phyloP scores from a whole-genome alignment of 83 land plant species.

The Diphasiastrum complanatum region DNA sequence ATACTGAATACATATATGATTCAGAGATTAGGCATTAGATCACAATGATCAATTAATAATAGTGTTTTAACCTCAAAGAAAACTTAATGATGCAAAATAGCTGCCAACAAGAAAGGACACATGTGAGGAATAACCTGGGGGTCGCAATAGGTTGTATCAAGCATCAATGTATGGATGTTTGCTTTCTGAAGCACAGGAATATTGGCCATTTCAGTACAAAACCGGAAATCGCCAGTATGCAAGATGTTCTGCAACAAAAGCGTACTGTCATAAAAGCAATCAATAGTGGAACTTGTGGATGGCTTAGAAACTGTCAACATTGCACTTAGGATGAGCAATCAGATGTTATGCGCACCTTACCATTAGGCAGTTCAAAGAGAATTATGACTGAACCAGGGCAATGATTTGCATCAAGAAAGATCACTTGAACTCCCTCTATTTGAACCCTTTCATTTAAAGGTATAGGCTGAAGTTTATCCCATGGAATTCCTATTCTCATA shows the following conservation, averaged over 20 bases:
- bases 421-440: slow-evolving; percentile 63
- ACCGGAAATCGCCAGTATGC: slow-evolving; percentile 97
- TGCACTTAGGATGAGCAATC: neutral
- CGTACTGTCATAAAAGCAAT: neutral
- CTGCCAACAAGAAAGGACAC: neutral
- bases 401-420: slow-evolving; percentile 91
- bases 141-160: slow-evolving; percentile 94
- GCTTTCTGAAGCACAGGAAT: slow-evolving; percentile 33
- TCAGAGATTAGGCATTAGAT: neutral
- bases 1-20: slow-evolving; percentile 46
- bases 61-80: neutral
- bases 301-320: neutral
- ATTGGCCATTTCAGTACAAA: slow-evolving; percentile 50
- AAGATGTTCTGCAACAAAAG: slow-evolving; percentile 51
- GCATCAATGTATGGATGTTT: slow-evolving; percentile 70
- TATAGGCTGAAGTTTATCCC: slow-evolving; percentile 57
- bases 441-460: slow-evolving; percentile 58
- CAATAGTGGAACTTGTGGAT: slow-evolving; percentile 1
- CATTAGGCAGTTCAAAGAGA: slow-evolving; percentile 85
- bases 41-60: neutral
- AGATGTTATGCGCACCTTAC: slow-evolving; percentile 52
- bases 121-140: slow-evolving; percentile 52
- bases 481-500: slow-evolving; percentile 79
- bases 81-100: neutral
- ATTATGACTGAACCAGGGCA: slow-evolving; percentile 93